Evolutionary conservation across 2,329 filamentous ascomycete species (phyloP).

Genomic region (Penicillium fuscoglaucum): DNA sequence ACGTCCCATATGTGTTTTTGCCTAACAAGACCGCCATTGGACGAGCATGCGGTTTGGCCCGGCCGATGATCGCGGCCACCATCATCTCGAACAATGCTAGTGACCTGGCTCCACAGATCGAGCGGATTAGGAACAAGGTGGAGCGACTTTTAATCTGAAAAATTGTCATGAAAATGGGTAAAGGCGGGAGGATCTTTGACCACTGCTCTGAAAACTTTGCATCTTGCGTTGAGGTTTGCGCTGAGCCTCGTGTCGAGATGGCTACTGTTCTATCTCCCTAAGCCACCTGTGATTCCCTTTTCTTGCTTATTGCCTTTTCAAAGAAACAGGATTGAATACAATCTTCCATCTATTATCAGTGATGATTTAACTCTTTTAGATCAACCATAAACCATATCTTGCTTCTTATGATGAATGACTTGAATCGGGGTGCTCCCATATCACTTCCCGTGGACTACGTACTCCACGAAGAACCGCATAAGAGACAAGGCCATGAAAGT

Average conservation of each 20-base stretch:
- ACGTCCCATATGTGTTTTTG: background rate
- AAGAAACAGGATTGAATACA: background rate
- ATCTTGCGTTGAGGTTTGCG: background rate
- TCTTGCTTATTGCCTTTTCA: background rate
- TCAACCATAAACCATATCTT: background rate
- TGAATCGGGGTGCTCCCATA: background rate
- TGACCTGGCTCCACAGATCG: background rate
- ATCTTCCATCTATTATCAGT: background rate
- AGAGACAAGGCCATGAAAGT: no score
- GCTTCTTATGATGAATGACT: background rate
- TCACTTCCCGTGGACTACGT: background rate
- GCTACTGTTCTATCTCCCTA: background rate
- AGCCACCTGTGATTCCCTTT: background rate
- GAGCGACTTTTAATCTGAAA: background rate
- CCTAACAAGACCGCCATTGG: background rate
- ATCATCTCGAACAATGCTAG: background rate
- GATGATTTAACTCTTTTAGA: background rate
- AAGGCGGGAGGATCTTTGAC: background rate
- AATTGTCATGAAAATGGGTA: background rate
- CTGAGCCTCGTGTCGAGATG: background rate
- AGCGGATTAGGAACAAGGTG: background rate
- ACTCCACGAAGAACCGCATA: background rate
- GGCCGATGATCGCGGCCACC: background rate
- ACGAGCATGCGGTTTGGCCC: background rate
- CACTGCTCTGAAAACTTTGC: background rate